Base-by-base conservation (phyloP, 257 asterid genomes). In the Gentiana dahurica region DNA sequence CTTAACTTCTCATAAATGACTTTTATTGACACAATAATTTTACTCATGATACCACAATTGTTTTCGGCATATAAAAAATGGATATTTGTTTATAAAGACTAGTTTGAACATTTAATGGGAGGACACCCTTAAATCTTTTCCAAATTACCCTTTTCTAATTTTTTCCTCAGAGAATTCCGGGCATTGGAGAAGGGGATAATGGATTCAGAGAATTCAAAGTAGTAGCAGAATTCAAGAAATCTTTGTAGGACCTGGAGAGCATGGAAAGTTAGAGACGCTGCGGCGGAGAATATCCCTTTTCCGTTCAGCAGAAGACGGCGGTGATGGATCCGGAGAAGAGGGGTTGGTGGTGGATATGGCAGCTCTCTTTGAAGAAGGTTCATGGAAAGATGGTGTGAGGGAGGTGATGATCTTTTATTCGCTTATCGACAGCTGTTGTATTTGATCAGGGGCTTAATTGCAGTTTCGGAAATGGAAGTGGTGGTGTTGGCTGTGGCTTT, bases 231-330 rank as follows among this genome's bases (percentile, higher is more conserved):
- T 41, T 3, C 46, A 2, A 6, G 6, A 41, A 2, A 41, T 5
- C 12, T 12, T 47, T 43, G 5, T 12, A 15, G 61, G 3, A 36
- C 38, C 61, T 3, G 72, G 44, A 34, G 65, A 61, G 69, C 71
- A 61, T 2, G 66, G 37, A 53, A 81, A 78, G 50, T 67, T 75
- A 3, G 85, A 79, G 48, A 61, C 4, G 6, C 77, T 73, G 58
- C 85, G 85, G 67, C 64, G 67, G 55, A 79, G 77, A 58, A 53
- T 64, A 7, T 3, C 34, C 54, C n/a, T 4, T 12, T 34, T 59
- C 2, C 41, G 10, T 6, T 47, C 37, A 6, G n/a, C n/a, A 3
- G 46, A n/a, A 35, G 34, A 0, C 2, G 44, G 53, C 34, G 9
- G 50, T 3, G 60, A 58, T 1, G 75, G 32, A 4, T 57, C 46